Percentiles rank a stretch among this genome's conserved stretches.
Evolutionary conservation across 2,329 filamentous ascomycete genomes (phyloP).

Genomic region (Lachnellula occidentalis): DNA sequence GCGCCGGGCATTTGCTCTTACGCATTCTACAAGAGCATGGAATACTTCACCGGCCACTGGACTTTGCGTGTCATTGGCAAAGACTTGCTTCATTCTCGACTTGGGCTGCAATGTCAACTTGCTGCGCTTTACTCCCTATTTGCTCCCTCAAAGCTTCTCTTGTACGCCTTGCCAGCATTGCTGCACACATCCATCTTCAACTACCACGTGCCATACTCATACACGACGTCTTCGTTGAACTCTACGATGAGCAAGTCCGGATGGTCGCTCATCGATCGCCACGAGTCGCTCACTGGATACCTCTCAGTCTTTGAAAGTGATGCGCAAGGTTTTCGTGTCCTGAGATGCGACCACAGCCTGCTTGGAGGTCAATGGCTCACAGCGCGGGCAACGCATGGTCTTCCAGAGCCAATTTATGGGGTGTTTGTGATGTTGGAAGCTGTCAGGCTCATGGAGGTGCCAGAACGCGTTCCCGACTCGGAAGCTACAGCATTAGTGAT

Average conservation of each 20-base stretch:
- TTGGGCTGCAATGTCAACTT: constrained; percentile 66
- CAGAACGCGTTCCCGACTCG: constrained; percentile 49
- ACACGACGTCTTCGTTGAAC: constrained; percentile 59
- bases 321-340: constrained; percentile 65
- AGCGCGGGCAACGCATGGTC: constrained; percentile 57
- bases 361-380: constrained; percentile 86
- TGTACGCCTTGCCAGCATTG: constrained; percentile 65
- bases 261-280: constrained; percentile 73
- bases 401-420: constrained; percentile 85
- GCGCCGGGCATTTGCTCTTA: constrained; percentile 62
- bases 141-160: constrained; percentile 62
- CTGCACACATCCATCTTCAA: constrained; percentile 68
- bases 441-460: constrained; percentile 68
- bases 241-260: constrained; percentile 56
- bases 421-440: constrained; percentile 97
- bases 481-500: constrained; percentile 79
- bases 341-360: constrained; percentile 92
- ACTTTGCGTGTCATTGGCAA: constrained; percentile 52
- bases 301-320: constrained; percentile 80
- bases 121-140: constrained; percentile 59
- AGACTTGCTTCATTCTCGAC: constrained; percentile 59
- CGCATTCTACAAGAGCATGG: constrained; percentile 49
- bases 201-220: constrained; percentile 61
- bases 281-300: constrained; percentile 86
- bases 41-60: constrained; percentile 33